A percentile compares a stretch with the other conserved stretches of the same genome.
Conservation (phyloP, 2,329 filamentous ascomycete genomes). For the Arachnopeziza araneosa region DNA sequence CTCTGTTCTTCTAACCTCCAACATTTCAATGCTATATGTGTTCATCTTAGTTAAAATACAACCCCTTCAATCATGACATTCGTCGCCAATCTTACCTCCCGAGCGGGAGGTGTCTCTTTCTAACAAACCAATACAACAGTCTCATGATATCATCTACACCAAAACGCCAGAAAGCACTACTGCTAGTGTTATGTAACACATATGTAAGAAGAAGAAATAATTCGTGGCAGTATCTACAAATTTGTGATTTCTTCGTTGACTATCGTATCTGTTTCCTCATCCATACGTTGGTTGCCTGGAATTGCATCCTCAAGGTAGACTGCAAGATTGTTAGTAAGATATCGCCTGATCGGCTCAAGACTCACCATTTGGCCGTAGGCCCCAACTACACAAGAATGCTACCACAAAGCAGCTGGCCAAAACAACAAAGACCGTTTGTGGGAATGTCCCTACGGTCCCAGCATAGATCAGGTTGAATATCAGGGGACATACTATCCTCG, state of each 20-base stretch:
- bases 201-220: not conserved
- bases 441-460: conserved; percentile 68
- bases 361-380: conserved; percentile 71
- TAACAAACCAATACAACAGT: no score
- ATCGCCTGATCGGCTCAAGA: conserved; percentile 18
- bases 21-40: no score
- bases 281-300: not conserved
- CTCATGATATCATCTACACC: not conserved
- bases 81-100: no score
- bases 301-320: conserved; percentile 16
- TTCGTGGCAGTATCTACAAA: not conserved
- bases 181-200: not conserved
- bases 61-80: no score
- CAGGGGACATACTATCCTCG: conserved; percentile 72
- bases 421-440: conserved; percentile 78
- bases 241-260: conserved; percentile 16
- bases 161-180: not conserved
- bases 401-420: conserved; percentile 61
- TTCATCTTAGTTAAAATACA: no score
- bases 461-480: conserved; percentile 85
- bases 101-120: no score
- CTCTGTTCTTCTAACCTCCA: no score
- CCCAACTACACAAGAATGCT: conserved; percentile 61
- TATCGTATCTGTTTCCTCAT: conserved; percentile 12
- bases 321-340: conserved; percentile 2